phyloP scores from a whole-genome alignment of 106 monocot genomes.

The Dendrobium catenatum region DNA sequence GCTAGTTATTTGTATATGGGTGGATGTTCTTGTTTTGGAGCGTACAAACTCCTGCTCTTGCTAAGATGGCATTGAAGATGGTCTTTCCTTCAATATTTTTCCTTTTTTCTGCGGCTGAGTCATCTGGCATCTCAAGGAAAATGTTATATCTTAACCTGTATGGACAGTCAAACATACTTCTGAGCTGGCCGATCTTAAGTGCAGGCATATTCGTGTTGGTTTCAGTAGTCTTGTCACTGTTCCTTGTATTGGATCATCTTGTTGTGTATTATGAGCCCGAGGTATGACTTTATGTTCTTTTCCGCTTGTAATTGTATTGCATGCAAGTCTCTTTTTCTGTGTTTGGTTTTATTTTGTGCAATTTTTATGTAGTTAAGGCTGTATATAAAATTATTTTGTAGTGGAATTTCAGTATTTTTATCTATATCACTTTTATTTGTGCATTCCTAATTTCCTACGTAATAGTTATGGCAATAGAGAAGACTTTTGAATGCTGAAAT shows the following conservation, averaged over 20 bases:
- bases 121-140: slow-evolving; percentile 36
- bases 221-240: slow-evolving; percentile 68
- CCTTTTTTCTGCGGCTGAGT: slow-evolving; percentile 37
- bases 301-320: not conserved
- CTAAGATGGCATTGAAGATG: slow-evolving; percentile 42
- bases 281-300: slow-evolving; percentile 36
- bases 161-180: slow-evolving; percentile 25
- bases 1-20: not conserved
- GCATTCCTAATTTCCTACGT: not conserved
- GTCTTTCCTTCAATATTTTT: slow-evolving; percentile 26
- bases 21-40: slow-evolving; percentile 7
- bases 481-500: not conserved
- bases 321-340: not conserved
- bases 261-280: slow-evolving; percentile 85
- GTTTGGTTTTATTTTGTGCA: not conserved
- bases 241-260: slow-evolving; percentile 82
- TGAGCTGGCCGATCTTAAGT: slow-evolving; percentile 81
- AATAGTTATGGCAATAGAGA: not conserved
- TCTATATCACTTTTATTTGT: not conserved
- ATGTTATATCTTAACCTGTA: slow-evolving; percentile 28
- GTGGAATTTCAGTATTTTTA: not conserved
- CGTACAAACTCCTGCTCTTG: not conserved
- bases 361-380: not conserved
- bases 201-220: slow-evolving; percentile 71
- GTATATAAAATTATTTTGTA: not conserved